Evolutionary conservation across 1,284 basidiomycete genomes (phyloP).

Genomic region (Sanghuangporus sanghuang): DNA sequence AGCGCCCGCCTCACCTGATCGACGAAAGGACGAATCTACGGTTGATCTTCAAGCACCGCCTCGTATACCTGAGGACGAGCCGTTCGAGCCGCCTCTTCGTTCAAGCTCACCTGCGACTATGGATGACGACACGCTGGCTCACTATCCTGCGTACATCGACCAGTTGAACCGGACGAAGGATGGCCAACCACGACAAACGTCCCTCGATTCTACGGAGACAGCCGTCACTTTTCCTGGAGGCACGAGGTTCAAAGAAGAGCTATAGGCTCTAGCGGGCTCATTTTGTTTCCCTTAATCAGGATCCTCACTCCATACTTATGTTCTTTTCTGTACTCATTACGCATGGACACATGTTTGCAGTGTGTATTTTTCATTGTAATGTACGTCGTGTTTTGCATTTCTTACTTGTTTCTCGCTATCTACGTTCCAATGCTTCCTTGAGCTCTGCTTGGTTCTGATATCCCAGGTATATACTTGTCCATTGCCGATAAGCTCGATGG

Average conservation of each 20-base stretch:
- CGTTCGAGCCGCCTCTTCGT: not conserved
- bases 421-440: not conserved
- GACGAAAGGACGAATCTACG: not conserved
- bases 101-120: not conserved
- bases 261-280: not conserved
- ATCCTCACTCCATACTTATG: not conserved
- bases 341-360: not conserved
- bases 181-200: slow-evolving; percentile 2
- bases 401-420: not conserved
- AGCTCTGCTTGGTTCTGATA: not conserved
- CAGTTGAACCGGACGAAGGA: not conserved
- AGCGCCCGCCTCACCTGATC: not conserved
- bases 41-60: slow-evolving; percentile 2
- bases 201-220: slow-evolving; percentile 12
- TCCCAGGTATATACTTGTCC: too few relatives aligned
- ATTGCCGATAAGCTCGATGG: too few relatives aligned
- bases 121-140: not conserved
- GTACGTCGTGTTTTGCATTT: not conserved
- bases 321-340: not conserved
- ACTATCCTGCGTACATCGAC: not conserved
- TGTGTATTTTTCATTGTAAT: not conserved
- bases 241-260: slow-evolving; percentile 15
- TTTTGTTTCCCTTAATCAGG: not conserved
- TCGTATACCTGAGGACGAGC: not conserved
- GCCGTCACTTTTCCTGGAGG: slow-evolving; percentile 12